phyloP scores from a whole-genome alignment of 2,329 filamentous ascomycete genomes.

The Xylariaceae sp. region DNA sequence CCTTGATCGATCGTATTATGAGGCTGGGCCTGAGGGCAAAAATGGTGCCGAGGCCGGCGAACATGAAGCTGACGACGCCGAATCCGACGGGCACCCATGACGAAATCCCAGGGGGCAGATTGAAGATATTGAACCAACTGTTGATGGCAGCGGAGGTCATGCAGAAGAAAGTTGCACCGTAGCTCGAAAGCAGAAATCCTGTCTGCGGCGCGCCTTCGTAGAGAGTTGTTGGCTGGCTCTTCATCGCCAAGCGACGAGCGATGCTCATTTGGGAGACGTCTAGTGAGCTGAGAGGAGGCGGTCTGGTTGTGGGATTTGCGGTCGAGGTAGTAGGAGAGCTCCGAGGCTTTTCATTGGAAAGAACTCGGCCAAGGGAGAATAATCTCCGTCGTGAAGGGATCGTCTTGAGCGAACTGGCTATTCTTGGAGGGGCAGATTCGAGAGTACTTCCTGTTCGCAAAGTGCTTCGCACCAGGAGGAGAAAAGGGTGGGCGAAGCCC shows the following conservation, averaged over 20 bases:
- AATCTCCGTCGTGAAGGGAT: conserved; percentile 7
- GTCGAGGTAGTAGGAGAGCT: not conserved
- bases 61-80: conserved; percentile 51
- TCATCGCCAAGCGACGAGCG: conserved; percentile 50
- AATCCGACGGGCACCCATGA: conserved; percentile 55
- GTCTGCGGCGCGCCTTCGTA: conserved; percentile 62
- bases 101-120: conserved; percentile 46
- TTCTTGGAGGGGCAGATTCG: conserved; percentile 8
- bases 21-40: conserved; percentile 53
- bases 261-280: conserved; percentile 38
- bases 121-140: conserved; percentile 43
- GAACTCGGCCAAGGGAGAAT: conserved; percentile 12
- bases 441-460: conserved; percentile 15
- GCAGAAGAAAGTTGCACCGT: conserved; percentile 49
- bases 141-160: conserved; percentile 47
- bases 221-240: conserved; percentile 51
- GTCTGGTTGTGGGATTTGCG: conserved; percentile 1
- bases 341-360: not conserved
- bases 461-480: conserved; percentile 26
- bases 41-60: conserved; percentile 55
- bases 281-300: not conserved
- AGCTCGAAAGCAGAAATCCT: conserved; percentile 56
- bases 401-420: conserved; percentile 6
- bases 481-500: conserved; percentile 28
- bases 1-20: conserved; percentile 53